Conservation (phyloP, 2,329 filamentous ascomycete genomes). For the Erysiphe neolycopersici region DNA sequence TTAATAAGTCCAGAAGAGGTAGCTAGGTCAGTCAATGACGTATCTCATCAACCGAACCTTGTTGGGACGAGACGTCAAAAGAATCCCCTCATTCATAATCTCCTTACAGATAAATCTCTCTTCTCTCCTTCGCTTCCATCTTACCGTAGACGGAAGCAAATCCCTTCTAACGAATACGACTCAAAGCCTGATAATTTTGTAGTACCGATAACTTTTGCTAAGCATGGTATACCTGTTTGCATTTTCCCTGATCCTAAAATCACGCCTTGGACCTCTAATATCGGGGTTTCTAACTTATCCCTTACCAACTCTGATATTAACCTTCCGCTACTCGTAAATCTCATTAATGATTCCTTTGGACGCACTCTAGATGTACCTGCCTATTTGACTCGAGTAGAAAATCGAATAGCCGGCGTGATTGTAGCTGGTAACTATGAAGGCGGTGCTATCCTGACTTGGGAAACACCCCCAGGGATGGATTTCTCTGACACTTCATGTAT, state of each 20-base stretch:
- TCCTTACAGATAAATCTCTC: conserved; percentile 81
- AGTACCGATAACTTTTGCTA: conserved; percentile 51
- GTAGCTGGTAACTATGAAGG: conserved; percentile 94
- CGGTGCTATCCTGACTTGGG: conserved; percentile 85
- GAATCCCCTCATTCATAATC: conserved; percentile 84
- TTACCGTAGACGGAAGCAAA: conserved; percentile 24
- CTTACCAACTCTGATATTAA: conserved; percentile 64
- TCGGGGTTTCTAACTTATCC: conserved; percentile 30
- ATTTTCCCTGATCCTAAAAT: conserved; percentile 37
- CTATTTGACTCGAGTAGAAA: conserved; percentile 57
- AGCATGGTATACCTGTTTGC: conserved; percentile 70
- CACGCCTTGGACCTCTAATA: conserved; percentile 38
- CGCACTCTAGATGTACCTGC: conserved; percentile 59
- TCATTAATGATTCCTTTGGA: conserved; percentile 86
- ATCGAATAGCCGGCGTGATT: conserved; percentile 69
- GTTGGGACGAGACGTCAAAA: conserved; percentile 27
- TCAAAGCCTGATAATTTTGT: conserved; percentile 14
- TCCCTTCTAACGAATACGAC: conserved; percentile 1
- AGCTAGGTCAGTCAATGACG: conserved; percentile 21
- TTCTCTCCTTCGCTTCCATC: conserved; percentile 75
- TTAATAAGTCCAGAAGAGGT: conserved; percentile 72
- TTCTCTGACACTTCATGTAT: conserved; percentile 28
- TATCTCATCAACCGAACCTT: conserved; percentile 9
- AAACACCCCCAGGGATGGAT: conserved; percentile 35
- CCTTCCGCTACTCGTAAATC: conserved; percentile 50